Evolutionary conservation across 1,284 basidiomycete genomes (phyloP), one percentile per base, ranked within the genome.

Genomic region (Hymenochaete sp.): DNA sequence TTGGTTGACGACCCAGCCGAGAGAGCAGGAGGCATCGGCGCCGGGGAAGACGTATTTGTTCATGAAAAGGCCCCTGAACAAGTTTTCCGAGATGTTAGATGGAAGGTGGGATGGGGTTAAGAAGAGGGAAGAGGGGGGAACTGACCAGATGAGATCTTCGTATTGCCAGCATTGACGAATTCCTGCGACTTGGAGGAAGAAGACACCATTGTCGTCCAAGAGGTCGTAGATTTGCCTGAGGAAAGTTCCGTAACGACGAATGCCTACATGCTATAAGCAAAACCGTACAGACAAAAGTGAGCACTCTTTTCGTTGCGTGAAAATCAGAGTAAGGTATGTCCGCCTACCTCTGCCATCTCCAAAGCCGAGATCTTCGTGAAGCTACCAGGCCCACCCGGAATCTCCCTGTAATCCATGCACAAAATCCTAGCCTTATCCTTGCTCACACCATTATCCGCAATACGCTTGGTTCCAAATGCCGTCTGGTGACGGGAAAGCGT

Each of bases 31-130:
- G 0, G 93, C 93, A 59, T 99, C 95, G 6, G 96, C 96, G 60
- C 96, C 95, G 43, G 96, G 93, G 82, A 98, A 98, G 62, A 98
- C 66, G 56, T 93, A 93, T 61, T 93, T 93, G 78, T 91, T 93
- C 91, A 95, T 95, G 73, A 88, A 89, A 16, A 91, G 70, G 52
- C 84, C 87, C 82, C 78, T 82, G 33, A 13, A 44, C 18, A 49
- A 54, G 36, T 42, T 16, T n/a, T 29, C 41, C 16, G 24, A 37
- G 33, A 39, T 38, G 27, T 14, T 25, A 2, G 45, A 19, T 2
- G 4, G n/a, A 22, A 6, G 40, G 16, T 10, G 6, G 44, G n/a
- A n/a, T n/a, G n/a, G n/a, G n/a, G n/a, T n/a, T 3, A 43, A 21
- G 6, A 9, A 24, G n/a, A 44, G 14, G 32, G 13, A 13, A 11